Conservation (phyloP, 2,329 filamentous ascomycete species). For the Cadophora malorum region DNA sequence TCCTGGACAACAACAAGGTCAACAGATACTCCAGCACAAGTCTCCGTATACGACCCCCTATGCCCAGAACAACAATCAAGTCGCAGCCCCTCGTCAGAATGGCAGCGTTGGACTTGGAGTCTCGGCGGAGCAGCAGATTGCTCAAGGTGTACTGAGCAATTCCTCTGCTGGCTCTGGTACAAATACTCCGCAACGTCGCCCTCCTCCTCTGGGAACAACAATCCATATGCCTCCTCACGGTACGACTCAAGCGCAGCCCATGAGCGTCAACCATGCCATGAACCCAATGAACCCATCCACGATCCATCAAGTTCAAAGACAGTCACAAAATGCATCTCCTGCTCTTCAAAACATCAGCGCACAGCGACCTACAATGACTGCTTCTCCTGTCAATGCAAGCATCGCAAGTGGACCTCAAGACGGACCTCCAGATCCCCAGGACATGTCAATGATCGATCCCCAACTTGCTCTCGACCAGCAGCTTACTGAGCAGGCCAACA, state of each 20-base stretch:
- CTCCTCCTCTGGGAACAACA: constrained; percentile 42
- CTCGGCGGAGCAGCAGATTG: constrained; percentile 46
- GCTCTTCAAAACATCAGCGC: constrained; percentile 37
- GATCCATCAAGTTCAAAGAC: constrained; percentile 36
- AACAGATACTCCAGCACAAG: constrained; percentile 39
- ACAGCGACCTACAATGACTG: constrained; percentile 38
- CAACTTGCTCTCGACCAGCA: constrained; percentile 44
- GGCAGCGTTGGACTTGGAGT: constrained; percentile 35
- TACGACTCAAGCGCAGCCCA: constrained; percentile 39
- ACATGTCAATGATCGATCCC: constrained; percentile 46
- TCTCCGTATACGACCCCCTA: constrained; percentile 44
- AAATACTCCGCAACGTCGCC: constrained; percentile 43
- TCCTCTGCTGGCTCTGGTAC: constrained; percentile 34
- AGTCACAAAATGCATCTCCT: constrained; percentile 43
- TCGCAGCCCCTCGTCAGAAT: constrained; percentile 38
- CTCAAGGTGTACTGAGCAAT: constrained; percentile 44
- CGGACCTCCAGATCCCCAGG: constrained; percentile 38
- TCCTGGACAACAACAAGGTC: constrained; percentile 25
- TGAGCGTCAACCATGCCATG: constrained; percentile 44
- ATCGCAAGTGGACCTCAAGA: constrained; percentile 37
- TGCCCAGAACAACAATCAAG: constrained; percentile 38
- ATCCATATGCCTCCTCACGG: constrained; percentile 44
- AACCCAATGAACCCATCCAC: constrained; percentile 34
- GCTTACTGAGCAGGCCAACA: constrained; percentile 32
- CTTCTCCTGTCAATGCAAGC: constrained; percentile 40